Evolutionary conservation across 345 rosid genomes (phyloP), one percentile per base, ranked within the genome.

Genomic region (Adansonia digitata): DNA sequence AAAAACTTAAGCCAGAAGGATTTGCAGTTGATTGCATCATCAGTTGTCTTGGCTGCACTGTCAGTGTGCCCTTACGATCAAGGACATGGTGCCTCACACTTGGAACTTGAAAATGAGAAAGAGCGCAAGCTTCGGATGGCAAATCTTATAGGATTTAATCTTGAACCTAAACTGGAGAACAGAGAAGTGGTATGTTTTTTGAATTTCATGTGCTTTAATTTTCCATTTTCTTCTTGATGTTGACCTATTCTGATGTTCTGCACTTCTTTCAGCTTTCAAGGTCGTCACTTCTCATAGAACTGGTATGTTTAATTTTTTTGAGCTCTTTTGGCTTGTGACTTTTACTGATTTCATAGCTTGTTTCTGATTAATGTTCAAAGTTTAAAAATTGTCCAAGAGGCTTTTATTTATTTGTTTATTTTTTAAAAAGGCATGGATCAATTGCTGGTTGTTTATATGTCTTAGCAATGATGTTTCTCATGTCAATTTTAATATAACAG

Each of bases 1-100:
- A 96, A 96, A 83, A 93, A 96, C 86, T 77, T 96, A 75, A 93
- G 94, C 85, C 97, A 92, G 77, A 96, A 92, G 74, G 98, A 96
- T 81, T 84, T 94, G 85, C 99, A 93, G 73, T 75, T 93, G 75
- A 89, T 93, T 61, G 97, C 99, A 49, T 96, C 99, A 60, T 89
- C 99, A 59, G 98, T 92, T 79, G 95, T 96, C 56, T 82, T 96
- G 89, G 98, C 99, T 75, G 97, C 97, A 37, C 82, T 96, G 61
- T 87, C 97, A 0, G 93, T 93, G 49, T 72, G 84, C 26, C 99
- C 98, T 1, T 90, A 89, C 78, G 89, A 90, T 74, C 90, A 79
- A 59, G 82, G 81, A 18, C 86, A 69, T n/a, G 77, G 88, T 74
- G 93, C 94, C 57, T 93, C 98, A 15, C 99, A 93, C 81, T 24